Base-by-base conservation (phyloP, 2,329 filamentous ascomycete species). In the Rhinocladiella mackenziei region DNA sequence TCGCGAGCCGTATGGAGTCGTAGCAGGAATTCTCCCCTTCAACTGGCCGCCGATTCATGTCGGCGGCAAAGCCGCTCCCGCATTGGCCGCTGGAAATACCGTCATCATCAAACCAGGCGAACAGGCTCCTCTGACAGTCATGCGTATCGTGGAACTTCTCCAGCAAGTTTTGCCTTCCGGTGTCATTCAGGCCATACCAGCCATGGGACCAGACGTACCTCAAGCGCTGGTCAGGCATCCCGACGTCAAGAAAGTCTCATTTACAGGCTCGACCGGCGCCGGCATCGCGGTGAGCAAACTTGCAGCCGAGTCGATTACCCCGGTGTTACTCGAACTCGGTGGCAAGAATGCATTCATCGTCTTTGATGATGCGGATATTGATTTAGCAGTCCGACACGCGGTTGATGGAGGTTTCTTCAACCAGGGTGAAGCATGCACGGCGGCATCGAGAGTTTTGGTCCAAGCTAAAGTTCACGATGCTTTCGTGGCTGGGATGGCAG, bases 331-430 rank as follows among this genome's bases (percentile, higher is more conserved):
- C 56, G 88, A 94, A 63, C 71, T 94, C 1, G 88, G 88, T 2
- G 88, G 88, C 28, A 94, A 94, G 63, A 83, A 84, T 0, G 79
- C 80, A 0, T 81, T 84, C 2, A 83, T 94, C 48, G 80, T 94
- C 1, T 79, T 84, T 62, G 81, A 86, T 37, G 88, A 94, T 62
- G 87, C 88, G 8, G 77, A 94, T 58, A 60, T 94, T 25, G 75
- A 84, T 18, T 71, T 78, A 17, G 86, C 88, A 0, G 87, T 85
- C 8, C 22, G 43, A 2, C 34, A 37, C 17, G 43, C 44, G 13
- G 19, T 44, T 4, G 37, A 48, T 13, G 51, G 51, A 11, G 41
- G 43, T 14, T 51, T 45, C 38, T 40, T 54, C 30, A 54, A 54
- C 34, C 42, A 50, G 19, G 52, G 52, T 4, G 42, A 54, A 22